Evolutionary conservation across 2,329 filamentous ascomycete species (phyloP).

Genomic region (Thelonectria discophora): DNA sequence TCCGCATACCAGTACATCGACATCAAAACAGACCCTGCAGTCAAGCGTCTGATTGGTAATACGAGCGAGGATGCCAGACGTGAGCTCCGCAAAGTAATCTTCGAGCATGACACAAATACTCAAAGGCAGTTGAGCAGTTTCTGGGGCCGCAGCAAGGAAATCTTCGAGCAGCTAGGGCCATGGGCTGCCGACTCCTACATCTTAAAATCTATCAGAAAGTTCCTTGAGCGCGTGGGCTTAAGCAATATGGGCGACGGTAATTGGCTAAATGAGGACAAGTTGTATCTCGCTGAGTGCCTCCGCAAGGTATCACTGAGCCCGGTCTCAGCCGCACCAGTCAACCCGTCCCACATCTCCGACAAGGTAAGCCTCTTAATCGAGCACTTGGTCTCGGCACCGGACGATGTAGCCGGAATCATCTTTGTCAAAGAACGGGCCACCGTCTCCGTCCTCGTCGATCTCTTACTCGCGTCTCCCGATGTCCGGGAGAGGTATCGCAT

Average conservation of each 20-base stretch:
- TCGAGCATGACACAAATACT: constrained; percentile 59
- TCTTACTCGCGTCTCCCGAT: constrained; percentile 63
- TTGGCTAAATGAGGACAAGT: constrained; percentile 61
- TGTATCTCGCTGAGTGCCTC: constrained; percentile 63
- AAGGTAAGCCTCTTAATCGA: constrained; percentile 66
- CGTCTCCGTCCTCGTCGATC: constrained; percentile 65
- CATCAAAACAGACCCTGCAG: constrained; percentile 68
- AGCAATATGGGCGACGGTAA: constrained; percentile 45
- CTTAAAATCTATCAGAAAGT: constrained; percentile 53
- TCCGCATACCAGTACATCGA: constrained; percentile 56
- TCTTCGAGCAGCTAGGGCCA: constrained; percentile 67
- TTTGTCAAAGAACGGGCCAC: constrained; percentile 73
- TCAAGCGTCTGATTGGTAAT: constrained; percentile 57
- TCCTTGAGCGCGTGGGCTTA: constrained; percentile 39
- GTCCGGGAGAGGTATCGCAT: constrained; percentile 58
- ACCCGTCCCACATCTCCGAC: constrained; percentile 55
- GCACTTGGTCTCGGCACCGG: constrained; percentile 56
- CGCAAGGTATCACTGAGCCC: constrained; percentile 43
- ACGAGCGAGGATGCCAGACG: constrained; percentile 52
- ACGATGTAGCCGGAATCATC: constrained; percentile 65
- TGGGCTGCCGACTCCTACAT: constrained; percentile 78
- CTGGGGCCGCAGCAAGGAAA: constrained; percentile 56
- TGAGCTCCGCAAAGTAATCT: constrained; percentile 50
- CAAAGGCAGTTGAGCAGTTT: constrained; percentile 66
- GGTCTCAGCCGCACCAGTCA: constrained; percentile 18